A percentile compares a stretch with the other conserved stretches of the same genome.
These are phyloP conservation scores for Gamsiella multidivaricata DNA, from an alignment of 192 early-diverging fungal genomes.

Conservation along the genomic window DNA sequence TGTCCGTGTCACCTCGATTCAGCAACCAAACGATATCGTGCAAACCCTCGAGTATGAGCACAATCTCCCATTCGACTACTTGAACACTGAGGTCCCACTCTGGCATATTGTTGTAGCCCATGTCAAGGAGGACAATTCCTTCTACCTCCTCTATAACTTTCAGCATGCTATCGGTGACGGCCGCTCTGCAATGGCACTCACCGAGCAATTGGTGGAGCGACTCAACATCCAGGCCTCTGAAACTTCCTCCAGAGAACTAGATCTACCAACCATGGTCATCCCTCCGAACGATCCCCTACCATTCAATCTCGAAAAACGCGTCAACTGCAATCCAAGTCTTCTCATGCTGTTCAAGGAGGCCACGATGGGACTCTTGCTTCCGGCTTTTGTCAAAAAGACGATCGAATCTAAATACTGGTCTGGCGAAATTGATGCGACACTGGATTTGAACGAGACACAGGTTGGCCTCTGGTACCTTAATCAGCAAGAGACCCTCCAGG, in stretches of 20 bases:
- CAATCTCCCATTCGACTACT: neutral
- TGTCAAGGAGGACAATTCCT: slow-evolving; percentile 30
- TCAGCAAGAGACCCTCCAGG: slow-evolving; percentile 17
- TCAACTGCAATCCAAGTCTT: slow-evolving; percentile 11
- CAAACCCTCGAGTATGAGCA: slow-evolving; percentile 35
- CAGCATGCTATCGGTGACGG: slow-evolving; percentile 46
- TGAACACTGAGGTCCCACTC: slow-evolving; percentile 21
- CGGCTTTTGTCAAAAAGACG: slow-evolving; percentile 14
- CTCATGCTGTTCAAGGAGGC: slow-evolving; percentile 23
- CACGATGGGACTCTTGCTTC: slow-evolving; percentile 6
- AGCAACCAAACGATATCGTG: neutral
- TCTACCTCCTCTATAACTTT: slow-evolving; percentile 30
- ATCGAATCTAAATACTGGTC: slow-evolving; percentile 30
- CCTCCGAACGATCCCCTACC: slow-evolving; percentile 13
- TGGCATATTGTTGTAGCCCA: slow-evolving; percentile 33
- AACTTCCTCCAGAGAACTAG: neutral
- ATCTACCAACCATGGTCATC: neutral
- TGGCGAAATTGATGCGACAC: slow-evolving; percentile 27
- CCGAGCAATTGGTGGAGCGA: slow-evolving; percentile 28
- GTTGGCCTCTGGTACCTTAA: slow-evolving; percentile 4
- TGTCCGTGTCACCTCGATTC: slow-evolving; percentile 12
- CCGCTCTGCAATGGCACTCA: slow-evolving; percentile 19
- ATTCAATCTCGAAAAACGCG: slow-evolving; percentile 1
- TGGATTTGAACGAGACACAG: slow-evolving; percentile 6
- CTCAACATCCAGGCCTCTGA: slow-evolving; percentile 27